Conservation (phyloP, 768 basidiomycete genomes). For the Leccinum longicurvipes region DNA sequence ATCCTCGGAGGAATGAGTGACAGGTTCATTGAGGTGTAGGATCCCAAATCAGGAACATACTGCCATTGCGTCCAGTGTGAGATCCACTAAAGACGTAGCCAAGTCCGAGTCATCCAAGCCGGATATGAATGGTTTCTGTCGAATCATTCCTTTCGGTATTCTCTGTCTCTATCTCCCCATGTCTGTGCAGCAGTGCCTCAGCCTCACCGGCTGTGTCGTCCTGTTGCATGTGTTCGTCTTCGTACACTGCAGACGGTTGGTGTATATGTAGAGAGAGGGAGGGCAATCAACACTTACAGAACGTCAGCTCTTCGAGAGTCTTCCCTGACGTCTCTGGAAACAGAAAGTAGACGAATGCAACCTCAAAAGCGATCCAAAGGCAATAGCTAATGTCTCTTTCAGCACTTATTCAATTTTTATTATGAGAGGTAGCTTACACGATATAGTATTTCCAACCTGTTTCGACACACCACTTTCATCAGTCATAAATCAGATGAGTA, state of each 20-base stretch:
- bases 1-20: no score
- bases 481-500: background rate
- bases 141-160: background rate
- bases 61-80: background rate
- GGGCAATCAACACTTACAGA: constrained; percentile 4
- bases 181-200: background rate
- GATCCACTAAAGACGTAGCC: background rate
- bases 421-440: background rate
- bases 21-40: no score
- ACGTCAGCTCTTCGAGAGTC: constrained; percentile 18
- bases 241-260: background rate
- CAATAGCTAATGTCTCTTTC: constrained; percentile 11
- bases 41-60: no score
- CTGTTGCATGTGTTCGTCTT: background rate
- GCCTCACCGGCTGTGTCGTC: background rate
- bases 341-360: constrained; percentile 14
- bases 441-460: constrained; percentile 19
- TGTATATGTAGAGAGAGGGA: background rate
- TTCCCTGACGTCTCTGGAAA: constrained; percentile 22
- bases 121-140: background rate
- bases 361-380: constrained; percentile 11
- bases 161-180: background rate
- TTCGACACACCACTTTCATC: background rate
- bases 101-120: background rate
- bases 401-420: background rate